Evolutionary conservation across 768 basidiomycete genomes (phyloP), one percentile per base, ranked within the genome.

Genomic region (Collybiopsis confluens): DNA sequence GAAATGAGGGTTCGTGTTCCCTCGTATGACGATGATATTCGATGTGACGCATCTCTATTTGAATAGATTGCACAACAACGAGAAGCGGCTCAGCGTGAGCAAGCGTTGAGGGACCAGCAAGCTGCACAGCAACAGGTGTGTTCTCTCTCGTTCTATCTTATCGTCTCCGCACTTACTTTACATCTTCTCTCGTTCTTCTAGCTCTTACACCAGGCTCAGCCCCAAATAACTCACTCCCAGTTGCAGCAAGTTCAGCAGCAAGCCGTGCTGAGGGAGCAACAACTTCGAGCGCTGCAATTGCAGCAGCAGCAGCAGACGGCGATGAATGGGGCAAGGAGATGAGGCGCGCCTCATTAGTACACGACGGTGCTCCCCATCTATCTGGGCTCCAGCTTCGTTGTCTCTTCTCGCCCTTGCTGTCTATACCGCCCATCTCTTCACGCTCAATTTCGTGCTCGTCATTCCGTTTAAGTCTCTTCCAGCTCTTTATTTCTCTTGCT

Each of bases 1-100:
- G 74, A 77, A 45, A 30, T 30, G 78, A 77, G 54, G 62, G 59
- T 68, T 67, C 46, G 65, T 65, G 41, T 74, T 73, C 60, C 66
- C 68, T 56, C 66, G 68, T 54, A 57, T 54, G 45, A 64, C 50
- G 54, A 54, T 30, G 21, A 58, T 54, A 35, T 58, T 58, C 30
- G 54, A 55, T 41, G 61, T 18, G 15, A 52, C 57, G 45, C 4
- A 8, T 28, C 1, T 57, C 55, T 26, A 26, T 16, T 27, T 20
- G 4, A 59, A 4, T 55, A 55, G 9, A 58, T 60, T 20, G 27
- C 27, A 35, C 27, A 10, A 27, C 45, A 35, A n/a, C 45, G 30
- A 3, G 63, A 57, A 27, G 54, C 49, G 18, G 63, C 57, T 28
- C 45, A 64, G 15, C 64, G 66, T 48, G 61, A 57, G 18, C 16